Evolutionary conservation across 768 basidiomycete species (phyloP).

Genomic region (Clavulina sp.): DNA sequence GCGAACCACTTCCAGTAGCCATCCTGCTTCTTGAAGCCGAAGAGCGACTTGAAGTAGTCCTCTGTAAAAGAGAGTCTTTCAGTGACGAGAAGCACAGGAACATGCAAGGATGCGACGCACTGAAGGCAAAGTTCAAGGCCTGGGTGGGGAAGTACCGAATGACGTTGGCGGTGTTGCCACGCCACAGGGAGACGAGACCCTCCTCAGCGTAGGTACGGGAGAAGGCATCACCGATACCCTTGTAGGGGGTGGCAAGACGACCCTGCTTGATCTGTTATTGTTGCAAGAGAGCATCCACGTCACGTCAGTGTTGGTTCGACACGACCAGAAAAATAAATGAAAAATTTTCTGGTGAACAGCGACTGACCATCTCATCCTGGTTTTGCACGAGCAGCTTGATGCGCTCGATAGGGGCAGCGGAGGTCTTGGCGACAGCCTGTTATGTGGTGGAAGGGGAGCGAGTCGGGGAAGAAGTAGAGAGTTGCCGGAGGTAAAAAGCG

Average conservation of each 20-base stretch:
- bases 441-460: slow-evolving; percentile 23
- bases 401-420: slow-evolving; percentile 98
- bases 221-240: slow-evolving; percentile 90
- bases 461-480: neutral
- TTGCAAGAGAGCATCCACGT: slow-evolving; percentile 15
- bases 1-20: slow-evolving; percentile 98
- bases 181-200: slow-evolving; percentile 89
- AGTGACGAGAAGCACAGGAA: slow-evolving; percentile 7
- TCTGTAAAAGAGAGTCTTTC: slow-evolving; percentile 27
- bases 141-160: slow-evolving; percentile 99
- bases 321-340: neutral
- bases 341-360: too few species aligned
- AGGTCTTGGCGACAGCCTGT: slow-evolving; percentile 87
- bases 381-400: slow-evolving; percentile 98
- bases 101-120: slow-evolving; percentile 30
- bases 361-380: slow-evolving; percentile 88
- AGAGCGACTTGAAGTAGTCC: slow-evolving; percentile 98
- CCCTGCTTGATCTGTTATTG: slow-evolving; percentile 80
- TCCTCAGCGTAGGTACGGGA: slow-evolving; percentile 83
- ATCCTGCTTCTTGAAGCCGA: slow-evolving; percentile 95
- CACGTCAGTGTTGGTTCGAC: neutral
- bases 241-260: slow-evolving; percentile 90
- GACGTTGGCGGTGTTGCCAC: slow-evolving; percentile 99
- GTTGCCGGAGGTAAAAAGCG: too few species aligned
- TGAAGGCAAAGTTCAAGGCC: slow-evolving; percentile 99